These are phyloP conservation scores for Spencermartinsiella ligniputridi DNA, from an alignment of 1,139 yeast genomes.

Conservation along the genomic window DNA sequence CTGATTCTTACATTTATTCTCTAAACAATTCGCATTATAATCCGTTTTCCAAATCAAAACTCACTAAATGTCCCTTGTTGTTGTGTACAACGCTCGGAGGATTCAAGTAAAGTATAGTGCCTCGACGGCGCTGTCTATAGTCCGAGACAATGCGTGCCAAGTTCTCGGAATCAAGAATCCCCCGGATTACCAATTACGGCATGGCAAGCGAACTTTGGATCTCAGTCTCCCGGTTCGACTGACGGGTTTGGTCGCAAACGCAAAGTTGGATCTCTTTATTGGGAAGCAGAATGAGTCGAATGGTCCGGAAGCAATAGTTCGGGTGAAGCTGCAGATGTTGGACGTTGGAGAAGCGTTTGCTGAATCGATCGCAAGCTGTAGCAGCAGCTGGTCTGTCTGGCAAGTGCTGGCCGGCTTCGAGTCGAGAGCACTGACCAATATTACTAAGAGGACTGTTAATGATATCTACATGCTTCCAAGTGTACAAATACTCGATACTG, in stretches of 20 bases:
- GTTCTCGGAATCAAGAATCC: not conserved
- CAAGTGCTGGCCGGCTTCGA: conserved; percentile 26
- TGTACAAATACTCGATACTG: conserved; percentile 25
- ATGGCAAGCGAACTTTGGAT: conserved; percentile 17
- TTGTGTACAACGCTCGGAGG: conserved; percentile 1
- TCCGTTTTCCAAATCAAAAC: too few relatives aligned
- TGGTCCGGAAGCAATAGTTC: conserved; percentile 11
- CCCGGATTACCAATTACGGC: conserved; percentile 4
- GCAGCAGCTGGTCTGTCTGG: conserved; percentile 23
- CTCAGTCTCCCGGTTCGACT: conserved; percentile 27
- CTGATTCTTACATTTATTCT: not conserved
- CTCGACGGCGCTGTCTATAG: not conserved
- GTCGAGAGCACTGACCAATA: conserved; percentile 24
- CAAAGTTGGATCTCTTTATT: conserved; percentile 26
- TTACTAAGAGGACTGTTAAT: conserved; percentile 22
- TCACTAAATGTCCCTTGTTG: not conserved
- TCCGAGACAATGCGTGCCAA: conserved; percentile 1
- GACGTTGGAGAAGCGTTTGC: conserved; percentile 23
- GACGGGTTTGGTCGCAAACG: conserved; percentile 26
- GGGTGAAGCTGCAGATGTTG: conserved; percentile 23
- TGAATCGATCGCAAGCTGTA: not conserved
- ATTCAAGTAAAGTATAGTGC: conserved; percentile 1
- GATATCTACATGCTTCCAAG: conserved; percentile 24
- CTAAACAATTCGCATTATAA: conserved; percentile 2
- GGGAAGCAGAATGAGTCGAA: conserved; percentile 10